phyloP scores from a whole-genome alignment of 495 filamentous ascomycete species.

The Penicillium canariense region DNA sequence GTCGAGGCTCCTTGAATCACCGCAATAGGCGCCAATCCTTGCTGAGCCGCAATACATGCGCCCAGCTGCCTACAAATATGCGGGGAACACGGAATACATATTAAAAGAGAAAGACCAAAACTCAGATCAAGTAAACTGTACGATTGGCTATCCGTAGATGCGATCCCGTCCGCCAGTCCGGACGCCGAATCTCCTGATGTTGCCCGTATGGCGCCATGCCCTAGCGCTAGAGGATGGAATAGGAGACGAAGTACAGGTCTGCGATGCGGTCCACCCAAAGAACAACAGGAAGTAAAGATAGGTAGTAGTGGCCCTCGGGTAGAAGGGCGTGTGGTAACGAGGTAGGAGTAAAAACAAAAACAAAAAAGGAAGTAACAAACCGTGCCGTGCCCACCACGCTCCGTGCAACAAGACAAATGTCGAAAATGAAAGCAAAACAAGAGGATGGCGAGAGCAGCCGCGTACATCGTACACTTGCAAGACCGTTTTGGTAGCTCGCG shows the following conservation, averaged over 20 bases:
- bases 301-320: background rate
- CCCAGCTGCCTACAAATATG: background rate
- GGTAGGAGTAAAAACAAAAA: conserved; percentile 6
- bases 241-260: conserved; percentile 11
- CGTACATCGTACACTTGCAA: conserved; percentile 40
- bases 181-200: conserved; percentile 20
- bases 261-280: background rate
- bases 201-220: conserved; percentile 1
- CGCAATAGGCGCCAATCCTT: background rate
- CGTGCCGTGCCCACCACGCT: conserved; percentile 40
- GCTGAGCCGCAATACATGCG: background rate
- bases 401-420: conserved; percentile 29
- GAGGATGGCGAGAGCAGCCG: conserved; percentile 25
- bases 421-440: conserved; percentile 16
- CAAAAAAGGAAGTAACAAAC: conserved; percentile 22
- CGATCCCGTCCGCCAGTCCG: conserved; percentile 18
- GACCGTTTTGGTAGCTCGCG: conserved; percentile 15
- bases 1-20: too few relatives aligned
- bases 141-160: conserved; percentile 25
- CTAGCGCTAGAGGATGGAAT: conserved; percentile 12
- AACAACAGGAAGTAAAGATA: background rate
- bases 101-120: background rate
- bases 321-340: background rate
- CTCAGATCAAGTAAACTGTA: conserved; percentile 17
- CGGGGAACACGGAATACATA: background rate